A percentile compares a stretch with the other conserved stretches of the same genome.
These are phyloP conservation scores for Neonectria sp. DNA, from an alignment of 2,329 filamentous ascomycete genomes.

Conservation along the genomic window DNA sequence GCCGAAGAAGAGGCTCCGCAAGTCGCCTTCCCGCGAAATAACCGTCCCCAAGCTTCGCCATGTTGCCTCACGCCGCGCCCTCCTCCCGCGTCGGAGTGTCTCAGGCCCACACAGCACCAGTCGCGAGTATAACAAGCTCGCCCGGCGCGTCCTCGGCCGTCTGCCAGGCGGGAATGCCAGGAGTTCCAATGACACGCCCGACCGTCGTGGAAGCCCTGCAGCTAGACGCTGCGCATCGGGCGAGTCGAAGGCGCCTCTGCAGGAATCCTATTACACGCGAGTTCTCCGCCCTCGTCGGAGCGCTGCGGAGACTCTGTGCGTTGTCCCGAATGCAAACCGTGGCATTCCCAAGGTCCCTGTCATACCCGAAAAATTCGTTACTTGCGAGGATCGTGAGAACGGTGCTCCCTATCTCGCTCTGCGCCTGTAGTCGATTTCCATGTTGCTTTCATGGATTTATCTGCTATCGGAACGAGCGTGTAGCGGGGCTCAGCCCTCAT, in stretches of 20 bases:
- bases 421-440: constrained; percentile 38
- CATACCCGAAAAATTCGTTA: constrained; percentile 60
- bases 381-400: constrained; percentile 54
- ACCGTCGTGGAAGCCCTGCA: constrained; percentile 32
- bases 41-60: constrained; percentile 52
- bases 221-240: constrained; percentile 39
- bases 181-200: constrained; percentile 35
- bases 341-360: constrained; percentile 62
- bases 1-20: constrained; percentile 67
- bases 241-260: constrained; percentile 32
- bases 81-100: constrained; percentile 48
- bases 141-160: constrained; percentile 46
- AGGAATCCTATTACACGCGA: constrained; percentile 43
- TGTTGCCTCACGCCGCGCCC: constrained; percentile 44
- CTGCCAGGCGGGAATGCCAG: constrained; percentile 40
- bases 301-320: constrained; percentile 52
- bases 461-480: background rate
- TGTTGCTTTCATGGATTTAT: background rate
- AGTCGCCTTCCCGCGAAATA: constrained; percentile 64
- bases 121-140: constrained; percentile 45
- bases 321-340: constrained; percentile 62
- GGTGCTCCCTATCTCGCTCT: constrained; percentile 50
- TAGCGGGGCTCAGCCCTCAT: background rate
- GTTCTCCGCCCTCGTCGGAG: constrained; percentile 46
- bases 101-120: constrained; percentile 41